A percentile compares a stretch with the other conserved stretches of the same genome.
Evolutionary conservation across 805 yeast genomes (phyloP).

Genomic region (Ogataea philodendri): DNA sequence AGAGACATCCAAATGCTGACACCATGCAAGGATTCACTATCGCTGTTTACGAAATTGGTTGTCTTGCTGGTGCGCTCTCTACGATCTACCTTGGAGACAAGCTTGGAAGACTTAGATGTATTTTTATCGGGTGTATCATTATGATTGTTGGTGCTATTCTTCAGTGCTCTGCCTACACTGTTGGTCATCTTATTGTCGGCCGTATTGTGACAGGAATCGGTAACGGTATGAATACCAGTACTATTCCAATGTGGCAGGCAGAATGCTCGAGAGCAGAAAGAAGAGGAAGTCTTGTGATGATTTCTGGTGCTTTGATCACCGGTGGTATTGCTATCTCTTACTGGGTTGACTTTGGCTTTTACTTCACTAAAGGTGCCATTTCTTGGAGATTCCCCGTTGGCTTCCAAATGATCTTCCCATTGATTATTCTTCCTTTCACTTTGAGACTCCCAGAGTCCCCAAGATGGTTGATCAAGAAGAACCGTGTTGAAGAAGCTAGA

Average conservation of each 20-base stretch:
- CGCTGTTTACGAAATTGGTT: slow-evolving; percentile 49
- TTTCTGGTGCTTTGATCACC: slow-evolving; percentile 31
- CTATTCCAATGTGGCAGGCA: slow-evolving; percentile 37
- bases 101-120: slow-evolving; percentile 40
- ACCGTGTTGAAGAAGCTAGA: slow-evolving; percentile 43
- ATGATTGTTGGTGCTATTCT: slow-evolving; percentile 33
- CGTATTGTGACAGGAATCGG: slow-evolving; percentile 37
- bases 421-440: slow-evolving; percentile 19
- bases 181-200: slow-evolving; percentile 32
- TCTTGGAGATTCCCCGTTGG: slow-evolving; percentile 40
- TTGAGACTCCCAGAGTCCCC: slow-evolving; percentile 42
- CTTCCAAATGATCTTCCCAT: slow-evolving; percentile 32
- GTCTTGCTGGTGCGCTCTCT: slow-evolving; percentile 43
- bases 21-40: slow-evolving; percentile 50
- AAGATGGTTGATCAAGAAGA: slow-evolving; percentile 41
- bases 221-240: slow-evolving; percentile 36
- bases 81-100: slow-evolving; percentile 42
- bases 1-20: slow-evolving; percentile 21
- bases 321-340: slow-evolving; percentile 34
- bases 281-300: slow-evolving; percentile 33
- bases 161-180: slow-evolving; percentile 24
- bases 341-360: slow-evolving; percentile 39
- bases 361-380: slow-evolving; percentile 28
- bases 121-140: slow-evolving; percentile 36
- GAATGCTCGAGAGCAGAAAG: slow-evolving; percentile 34